These are phyloP conservation scores for Pseudogymnoascus sp. DNA, from an alignment of 2,329 filamentous ascomycete species.

Conservation along the genomic window DNA sequence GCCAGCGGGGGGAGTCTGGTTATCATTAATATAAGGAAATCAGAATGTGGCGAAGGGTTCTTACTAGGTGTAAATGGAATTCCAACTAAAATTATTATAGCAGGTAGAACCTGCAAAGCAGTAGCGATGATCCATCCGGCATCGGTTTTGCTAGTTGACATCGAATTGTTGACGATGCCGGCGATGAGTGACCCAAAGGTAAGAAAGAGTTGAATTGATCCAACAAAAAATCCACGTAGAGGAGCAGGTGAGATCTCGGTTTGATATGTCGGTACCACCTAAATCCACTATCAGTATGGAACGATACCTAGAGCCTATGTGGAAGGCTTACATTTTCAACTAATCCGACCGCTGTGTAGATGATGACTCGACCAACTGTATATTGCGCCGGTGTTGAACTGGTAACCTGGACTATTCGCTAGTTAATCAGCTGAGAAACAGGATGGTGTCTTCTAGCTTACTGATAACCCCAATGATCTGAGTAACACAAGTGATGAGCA, in stretches of 20 bases:
- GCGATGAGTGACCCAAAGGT: not conserved
- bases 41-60: not conserved
- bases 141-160: not conserved
- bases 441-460: not conserved
- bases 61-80: conserved; percentile 11
- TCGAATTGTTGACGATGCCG: not conserved
- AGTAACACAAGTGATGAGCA: conserved; percentile 16
- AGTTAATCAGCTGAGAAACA: not conserved
- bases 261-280: not conserved
- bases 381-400: not conserved
- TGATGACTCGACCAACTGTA: not conserved
- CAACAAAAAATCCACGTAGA: not conserved
- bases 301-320: not conserved
- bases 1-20: conserved; percentile 48
- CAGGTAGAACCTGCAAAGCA: conserved; percentile 14
- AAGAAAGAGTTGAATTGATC: not conserved
- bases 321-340: not conserved
- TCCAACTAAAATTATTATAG: conserved; percentile 12
- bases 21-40: not conserved
- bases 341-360: not conserved
- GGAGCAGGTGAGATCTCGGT: not conserved
- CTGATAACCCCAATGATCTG: conserved; percentile 18
- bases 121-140: conserved; percentile 19
- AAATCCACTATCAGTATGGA: not conserved
- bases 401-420: not conserved